Percentiles rank a stretch among this genome's conserved stretches.
These are phyloP conservation scores for Myrica gale DNA, from an alignment of 306 rosid species.

Conservation along the genomic window DNA sequence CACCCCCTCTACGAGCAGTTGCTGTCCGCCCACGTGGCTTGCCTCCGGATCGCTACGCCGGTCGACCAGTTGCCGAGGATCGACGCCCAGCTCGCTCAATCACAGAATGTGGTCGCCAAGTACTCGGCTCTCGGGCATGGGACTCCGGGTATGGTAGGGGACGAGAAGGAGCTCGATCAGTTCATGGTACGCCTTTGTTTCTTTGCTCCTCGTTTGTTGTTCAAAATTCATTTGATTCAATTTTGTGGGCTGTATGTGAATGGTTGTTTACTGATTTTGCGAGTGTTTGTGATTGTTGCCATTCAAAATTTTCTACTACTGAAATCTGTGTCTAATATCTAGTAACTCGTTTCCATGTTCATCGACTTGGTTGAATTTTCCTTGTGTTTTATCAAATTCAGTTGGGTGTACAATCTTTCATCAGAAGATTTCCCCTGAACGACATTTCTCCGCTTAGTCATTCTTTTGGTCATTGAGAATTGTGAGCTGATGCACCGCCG, in stretches of 20 bases:
- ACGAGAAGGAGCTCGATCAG: slow-evolving; percentile 86
- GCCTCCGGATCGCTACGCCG: slow-evolving; percentile 94
- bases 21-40: slow-evolving; percentile 89
- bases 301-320: not conserved
- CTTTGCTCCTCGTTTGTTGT: not conserved
- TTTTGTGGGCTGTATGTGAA: not conserved
- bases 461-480: not conserved
- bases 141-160: slow-evolving; percentile 48
- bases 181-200: slow-evolving; percentile 67
- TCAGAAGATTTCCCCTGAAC: not conserved
- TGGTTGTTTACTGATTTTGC: not conserved
- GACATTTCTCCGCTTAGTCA: not conserved
- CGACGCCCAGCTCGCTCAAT: slow-evolving; percentile 89
- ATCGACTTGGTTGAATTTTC: not conserved
- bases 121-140: slow-evolving; percentile 72
- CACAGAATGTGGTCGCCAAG: slow-evolving; percentile 90
- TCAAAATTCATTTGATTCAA: not conserved
- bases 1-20: slow-evolving; percentile 91
- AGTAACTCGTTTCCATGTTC: not conserved
- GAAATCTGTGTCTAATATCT: not conserved
- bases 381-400: not conserved
- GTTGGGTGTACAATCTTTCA: not conserved
- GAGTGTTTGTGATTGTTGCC: not conserved
- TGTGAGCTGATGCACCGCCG: not conserved
- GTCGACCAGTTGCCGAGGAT: slow-evolving; percentile 96